Conservation (phyloP, 2,329 filamentous ascomycete genomes). For the Aspergillus sp. region DNA sequence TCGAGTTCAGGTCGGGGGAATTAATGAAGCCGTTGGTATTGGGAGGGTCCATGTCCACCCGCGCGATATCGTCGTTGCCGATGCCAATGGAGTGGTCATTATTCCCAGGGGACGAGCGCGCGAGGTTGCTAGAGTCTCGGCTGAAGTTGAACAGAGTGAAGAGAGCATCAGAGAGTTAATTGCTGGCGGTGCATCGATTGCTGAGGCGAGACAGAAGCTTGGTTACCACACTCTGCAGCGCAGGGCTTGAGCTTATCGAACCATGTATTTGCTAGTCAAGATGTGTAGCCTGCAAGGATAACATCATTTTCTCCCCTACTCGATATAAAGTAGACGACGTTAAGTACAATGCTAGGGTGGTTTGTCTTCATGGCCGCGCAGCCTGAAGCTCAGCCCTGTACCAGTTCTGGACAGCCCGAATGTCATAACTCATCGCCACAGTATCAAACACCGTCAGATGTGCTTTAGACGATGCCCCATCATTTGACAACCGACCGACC, state of each 20-base stretch:
- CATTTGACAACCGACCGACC: no score
- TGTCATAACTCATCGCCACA: no score
- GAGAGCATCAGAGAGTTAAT: neutral
- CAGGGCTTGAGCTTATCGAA: neutral
- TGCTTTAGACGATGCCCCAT: no score
- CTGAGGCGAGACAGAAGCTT: neutral
- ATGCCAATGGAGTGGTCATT: constrained; percentile 25
- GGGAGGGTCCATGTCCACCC: constrained; percentile 27
- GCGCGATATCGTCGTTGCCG: constrained; percentile 33
- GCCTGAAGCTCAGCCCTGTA: no score
- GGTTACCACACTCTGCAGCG: neutral
- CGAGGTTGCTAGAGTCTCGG: neutral
- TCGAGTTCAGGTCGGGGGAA: constrained; percentile 29
- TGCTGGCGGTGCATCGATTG: neutral
- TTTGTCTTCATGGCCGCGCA: no score
- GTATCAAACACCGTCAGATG: no score
- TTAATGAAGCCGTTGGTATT: constrained; percentile 30
- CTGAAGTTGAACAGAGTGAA: neutral
- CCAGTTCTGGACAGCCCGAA: no score
- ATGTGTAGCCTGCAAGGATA: no score
- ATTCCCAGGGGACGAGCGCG: constrained; percentile 14
- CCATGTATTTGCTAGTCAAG: no score
- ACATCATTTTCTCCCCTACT: no score
- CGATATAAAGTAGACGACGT: no score
- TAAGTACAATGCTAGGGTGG: no score